Evolutionary conservation across 2,329 filamentous ascomycete genomes (phyloP).

Genomic region (Aspergillus neoniger): DNA sequence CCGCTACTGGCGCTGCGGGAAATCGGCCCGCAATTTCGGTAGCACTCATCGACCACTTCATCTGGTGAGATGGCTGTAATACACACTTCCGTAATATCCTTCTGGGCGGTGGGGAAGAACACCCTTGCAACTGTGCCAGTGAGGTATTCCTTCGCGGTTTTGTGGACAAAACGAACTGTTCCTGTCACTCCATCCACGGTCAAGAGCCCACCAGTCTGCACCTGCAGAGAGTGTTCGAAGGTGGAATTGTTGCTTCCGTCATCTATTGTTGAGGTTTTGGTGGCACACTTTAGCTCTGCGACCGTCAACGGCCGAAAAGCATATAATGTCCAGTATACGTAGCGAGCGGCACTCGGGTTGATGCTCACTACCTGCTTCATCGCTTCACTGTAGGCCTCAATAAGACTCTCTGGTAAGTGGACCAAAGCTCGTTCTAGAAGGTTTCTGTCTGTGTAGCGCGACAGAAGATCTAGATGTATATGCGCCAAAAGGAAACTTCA

Average conservation of each 20-base stretch:
- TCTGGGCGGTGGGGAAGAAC: constrained; percentile 33
- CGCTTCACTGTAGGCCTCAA: constrained; percentile 33
- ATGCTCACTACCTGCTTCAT: constrained; percentile 33
- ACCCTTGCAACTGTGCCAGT: constrained; percentile 29
- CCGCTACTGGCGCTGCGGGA: constrained; percentile 17
- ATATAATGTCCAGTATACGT: constrained; percentile 33
- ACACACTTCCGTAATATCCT: constrained; percentile 33
- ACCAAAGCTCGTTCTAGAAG: constrained; percentile 26
- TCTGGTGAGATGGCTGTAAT: constrained; percentile 30
- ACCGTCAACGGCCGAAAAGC: constrained; percentile 28
- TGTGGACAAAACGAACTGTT: constrained; percentile 32
- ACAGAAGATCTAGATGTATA: constrained; percentile 32
- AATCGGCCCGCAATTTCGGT: constrained; percentile 17
- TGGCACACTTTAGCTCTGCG: constrained; percentile 26
- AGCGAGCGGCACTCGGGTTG: constrained; percentile 23
- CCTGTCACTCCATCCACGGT: constrained; percentile 28
- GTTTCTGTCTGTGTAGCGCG: constrained; percentile 23
- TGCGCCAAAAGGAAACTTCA: constrained; percentile 32
- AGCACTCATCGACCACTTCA: constrained; percentile 37
- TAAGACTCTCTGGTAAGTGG: constrained; percentile 31
- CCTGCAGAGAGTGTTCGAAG: constrained; percentile 24
- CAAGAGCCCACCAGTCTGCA: constrained; percentile 27
- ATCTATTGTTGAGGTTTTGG: constrained; percentile 6
- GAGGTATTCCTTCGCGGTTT: constrained; percentile 35
- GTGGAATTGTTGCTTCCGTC: constrained; percentile 3